phyloP scores from a whole-genome alignment of 2,329 filamentous ascomycete genomes.

The Penicillium sp. region DNA sequence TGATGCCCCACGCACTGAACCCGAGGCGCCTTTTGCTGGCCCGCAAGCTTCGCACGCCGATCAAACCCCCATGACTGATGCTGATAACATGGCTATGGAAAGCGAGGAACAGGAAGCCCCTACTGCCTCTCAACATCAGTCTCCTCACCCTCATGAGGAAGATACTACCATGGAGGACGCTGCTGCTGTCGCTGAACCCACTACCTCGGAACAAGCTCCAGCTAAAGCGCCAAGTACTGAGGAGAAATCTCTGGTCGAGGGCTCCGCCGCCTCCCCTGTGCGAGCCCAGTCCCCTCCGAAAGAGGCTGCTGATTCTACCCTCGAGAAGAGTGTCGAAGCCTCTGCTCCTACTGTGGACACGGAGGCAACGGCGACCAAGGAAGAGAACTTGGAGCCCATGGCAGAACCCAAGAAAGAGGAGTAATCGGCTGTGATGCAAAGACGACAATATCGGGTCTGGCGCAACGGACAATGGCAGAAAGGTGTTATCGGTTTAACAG shows the following conservation, averaged over 20 bases:
- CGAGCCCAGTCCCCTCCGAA: conserved; percentile 18
- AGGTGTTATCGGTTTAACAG: conserved; percentile 30
- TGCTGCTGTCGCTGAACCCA: conserved; percentile 14
- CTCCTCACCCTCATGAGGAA: conserved; percentile 27
- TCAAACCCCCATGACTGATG: conserved; percentile 27
- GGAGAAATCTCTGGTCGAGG: conserved; percentile 14
- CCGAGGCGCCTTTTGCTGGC: conserved; percentile 26
- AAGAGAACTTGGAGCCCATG: conserved; percentile 4
- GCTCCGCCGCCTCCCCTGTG: conserved; percentile 14
- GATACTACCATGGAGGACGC: conserved; percentile 37
- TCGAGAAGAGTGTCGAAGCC: conserved; percentile 6
- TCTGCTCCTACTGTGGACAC: conserved; percentile 10
- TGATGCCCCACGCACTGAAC: conserved; percentile 31
- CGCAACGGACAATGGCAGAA: conserved; percentile 31
- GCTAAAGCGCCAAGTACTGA: conserved; percentile 14
- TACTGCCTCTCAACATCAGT: conserved; percentile 25
- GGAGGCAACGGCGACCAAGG: conserved; percentile 12
- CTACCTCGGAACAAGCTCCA: conserved; percentile 13
- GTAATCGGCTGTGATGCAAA: conserved; percentile 17
- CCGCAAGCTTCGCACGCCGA: conserved; percentile 26
- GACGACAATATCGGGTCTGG: conserved; percentile 26
- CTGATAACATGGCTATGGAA: conserved; percentile 26
- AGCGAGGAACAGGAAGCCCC: conserved; percentile 25
- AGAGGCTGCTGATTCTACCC: conserved; percentile 12
- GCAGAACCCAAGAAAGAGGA: conserved; percentile 29